Evolutionary conservation across 2,329 filamentous ascomycete genomes (phyloP).

Genomic region (Piedraia hortae): DNA sequence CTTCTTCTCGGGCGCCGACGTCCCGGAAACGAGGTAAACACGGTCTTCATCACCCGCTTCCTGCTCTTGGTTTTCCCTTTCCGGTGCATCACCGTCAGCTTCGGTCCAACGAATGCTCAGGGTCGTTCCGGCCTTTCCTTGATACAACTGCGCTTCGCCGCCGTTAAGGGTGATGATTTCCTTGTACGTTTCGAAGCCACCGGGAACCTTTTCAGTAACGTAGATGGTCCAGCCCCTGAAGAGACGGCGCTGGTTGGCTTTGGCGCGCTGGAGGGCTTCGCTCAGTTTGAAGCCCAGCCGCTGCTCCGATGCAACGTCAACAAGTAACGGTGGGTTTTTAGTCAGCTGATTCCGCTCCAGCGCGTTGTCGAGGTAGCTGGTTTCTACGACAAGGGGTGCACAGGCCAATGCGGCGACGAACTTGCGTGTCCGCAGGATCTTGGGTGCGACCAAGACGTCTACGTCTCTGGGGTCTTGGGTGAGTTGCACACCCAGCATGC

Average conservation of each 20-base stretch:
- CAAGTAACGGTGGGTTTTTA: conserved; percentile 33
- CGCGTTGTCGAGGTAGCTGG: conserved; percentile 51
- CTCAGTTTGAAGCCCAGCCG: conserved; percentile 41
- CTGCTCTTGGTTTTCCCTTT: conserved; percentile 21
- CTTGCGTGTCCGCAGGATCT: conserved; percentile 71
- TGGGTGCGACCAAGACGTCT: conserved; percentile 67
- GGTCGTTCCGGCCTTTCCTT: conserved; percentile 34
- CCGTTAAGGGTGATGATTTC: conserved; percentile 73
- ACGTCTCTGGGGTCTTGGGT: conserved; percentile 49
- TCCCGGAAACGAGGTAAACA: conserved; percentile 57
- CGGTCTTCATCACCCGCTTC: conserved; percentile 31
- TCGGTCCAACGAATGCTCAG: conserved; percentile 18
- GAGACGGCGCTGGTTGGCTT: conserved; percentile 47
- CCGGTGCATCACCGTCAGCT: conserved; percentile 28
- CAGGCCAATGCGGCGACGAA: conserved; percentile 70
- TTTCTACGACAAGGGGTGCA: conserved; percentile 50
- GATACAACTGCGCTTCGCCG: conserved; percentile 53
- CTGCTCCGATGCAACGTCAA: conserved; percentile 46
- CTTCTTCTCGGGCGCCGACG: conserved; percentile 35
- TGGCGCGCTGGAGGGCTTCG: conserved; percentile 41
- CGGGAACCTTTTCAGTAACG: conserved; percentile 52
- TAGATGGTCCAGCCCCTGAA: conserved; percentile 55
- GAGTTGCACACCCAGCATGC: conserved; percentile 56
- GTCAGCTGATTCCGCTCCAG: conserved; percentile 36
- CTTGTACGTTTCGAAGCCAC: conserved; percentile 61